Evolutionary conservation across 2,329 filamentous ascomycete species (phyloP).

Genomic region (Didymella glomerata): DNA sequence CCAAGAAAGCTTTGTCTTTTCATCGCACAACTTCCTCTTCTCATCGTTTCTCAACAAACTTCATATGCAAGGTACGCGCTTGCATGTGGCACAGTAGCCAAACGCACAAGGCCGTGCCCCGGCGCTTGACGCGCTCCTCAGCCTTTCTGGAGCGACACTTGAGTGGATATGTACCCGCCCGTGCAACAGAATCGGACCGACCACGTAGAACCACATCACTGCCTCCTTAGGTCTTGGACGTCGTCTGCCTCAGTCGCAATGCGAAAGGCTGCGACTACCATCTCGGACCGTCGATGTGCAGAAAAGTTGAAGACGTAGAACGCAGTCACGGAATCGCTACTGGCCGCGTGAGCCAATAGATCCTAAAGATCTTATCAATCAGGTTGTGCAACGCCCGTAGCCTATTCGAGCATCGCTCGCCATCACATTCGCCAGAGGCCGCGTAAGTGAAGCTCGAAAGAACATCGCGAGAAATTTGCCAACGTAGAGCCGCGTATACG

Average conservation of each 20-base stretch:
- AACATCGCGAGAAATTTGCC: constrained; percentile 17
- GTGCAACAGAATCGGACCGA: constrained; percentile 17
- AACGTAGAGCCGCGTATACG: constrained; percentile 23
- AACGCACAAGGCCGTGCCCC: constrained; percentile 3
- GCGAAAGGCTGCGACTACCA: neutral
- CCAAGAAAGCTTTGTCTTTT: neutral
- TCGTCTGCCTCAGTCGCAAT: neutral
- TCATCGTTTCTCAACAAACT: neutral
- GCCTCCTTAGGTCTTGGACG: neutral
- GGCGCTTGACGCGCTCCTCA: constrained; percentile 18
- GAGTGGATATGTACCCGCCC: constrained; percentile 10
- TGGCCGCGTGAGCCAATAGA: constrained; percentile 6
- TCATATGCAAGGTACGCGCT: constrained; percentile 10
- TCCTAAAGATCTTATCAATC: constrained; percentile 19
- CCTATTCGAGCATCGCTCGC: constrained; percentile 15
- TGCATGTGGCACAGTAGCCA: constrained; percentile 9
- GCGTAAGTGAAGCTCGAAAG: constrained; percentile 22
- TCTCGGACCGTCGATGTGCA: neutral
- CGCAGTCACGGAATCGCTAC: neutral
- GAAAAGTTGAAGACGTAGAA: neutral
- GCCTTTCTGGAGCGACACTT: neutral
- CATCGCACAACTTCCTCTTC: constrained; percentile 1
- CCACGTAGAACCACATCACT: neutral
- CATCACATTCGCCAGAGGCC: constrained; percentile 10
- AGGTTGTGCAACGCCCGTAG: constrained; percentile 10